Evolutionary conservation across 1,284 basidiomycete species (phyloP).

Genomic region (Cryptococcus floricola): DNA sequence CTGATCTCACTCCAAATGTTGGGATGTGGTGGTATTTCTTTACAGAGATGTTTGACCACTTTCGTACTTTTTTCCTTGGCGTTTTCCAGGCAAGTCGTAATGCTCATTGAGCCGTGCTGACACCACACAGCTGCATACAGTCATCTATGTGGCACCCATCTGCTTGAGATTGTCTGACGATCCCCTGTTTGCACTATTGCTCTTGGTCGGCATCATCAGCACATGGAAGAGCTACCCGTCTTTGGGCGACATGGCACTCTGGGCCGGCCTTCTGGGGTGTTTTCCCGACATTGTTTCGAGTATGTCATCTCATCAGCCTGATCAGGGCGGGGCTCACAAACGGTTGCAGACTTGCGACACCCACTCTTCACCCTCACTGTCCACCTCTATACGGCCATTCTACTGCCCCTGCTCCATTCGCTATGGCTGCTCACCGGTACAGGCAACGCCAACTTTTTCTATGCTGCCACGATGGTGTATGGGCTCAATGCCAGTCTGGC

Average conservation of each 20-base stretch:
- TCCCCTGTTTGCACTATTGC: slow-evolving; percentile 71
- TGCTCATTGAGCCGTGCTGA: not conserved
- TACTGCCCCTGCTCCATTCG: slow-evolving; percentile 86
- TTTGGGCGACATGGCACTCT: slow-evolving; percentile 81
- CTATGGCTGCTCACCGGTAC: slow-evolving; percentile 89
- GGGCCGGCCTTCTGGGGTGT: slow-evolving; percentile 70
- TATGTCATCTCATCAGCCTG: slow-evolving; percentile 50
- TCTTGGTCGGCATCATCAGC: slow-evolving; percentile 72
- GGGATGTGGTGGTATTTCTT: slow-evolving; percentile 99
- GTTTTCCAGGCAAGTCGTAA: slow-evolving; percentile 73
- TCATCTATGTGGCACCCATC: slow-evolving; percentile 78
- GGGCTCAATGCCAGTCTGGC: slow-evolving; percentile 81
- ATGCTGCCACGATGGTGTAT: slow-evolving; percentile 90
- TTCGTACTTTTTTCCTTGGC: slow-evolving; percentile 89
- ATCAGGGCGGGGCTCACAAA: slow-evolving; percentile 1
- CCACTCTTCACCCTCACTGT: slow-evolving; percentile 81
- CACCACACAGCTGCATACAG: slow-evolving; percentile 64
- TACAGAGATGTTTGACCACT: slow-evolving; percentile 99
- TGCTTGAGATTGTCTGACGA: slow-evolving; percentile 89
- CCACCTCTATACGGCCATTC: slow-evolving; percentile 76
- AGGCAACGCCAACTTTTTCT: slow-evolving; percentile 98
- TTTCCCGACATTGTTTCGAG: slow-evolving; percentile 82
- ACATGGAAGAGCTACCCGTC: slow-evolving; percentile 92
- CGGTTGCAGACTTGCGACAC: slow-evolving; percentile 68
- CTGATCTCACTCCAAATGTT: slow-evolving; percentile 86